Evolutionary conservation across 2,329 filamentous ascomycete species (phyloP).

Genomic region (Penicillium sp.): DNA sequence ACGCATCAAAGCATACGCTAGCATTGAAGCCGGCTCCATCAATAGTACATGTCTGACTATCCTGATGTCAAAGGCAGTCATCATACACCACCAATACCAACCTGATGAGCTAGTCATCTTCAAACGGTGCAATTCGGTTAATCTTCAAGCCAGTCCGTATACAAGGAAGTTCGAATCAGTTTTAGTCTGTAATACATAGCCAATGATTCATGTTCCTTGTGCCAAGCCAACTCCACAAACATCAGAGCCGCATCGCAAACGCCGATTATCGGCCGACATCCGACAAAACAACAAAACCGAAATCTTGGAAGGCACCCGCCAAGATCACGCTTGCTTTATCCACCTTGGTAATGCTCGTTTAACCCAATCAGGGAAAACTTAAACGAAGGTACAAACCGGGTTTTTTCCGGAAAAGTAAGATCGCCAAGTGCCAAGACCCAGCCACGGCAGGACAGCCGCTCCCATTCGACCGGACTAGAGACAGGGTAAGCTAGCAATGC

Average conservation of each 20-base stretch:
- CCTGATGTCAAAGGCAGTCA: too few relatives aligned
- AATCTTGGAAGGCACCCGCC: not conserved
- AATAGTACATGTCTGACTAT: too few relatives aligned
- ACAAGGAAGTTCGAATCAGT: too few relatives aligned
- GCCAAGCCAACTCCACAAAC: not conserved
- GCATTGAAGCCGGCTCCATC: too few relatives aligned
- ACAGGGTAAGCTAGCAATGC: not conserved
- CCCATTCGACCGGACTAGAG: not conserved
- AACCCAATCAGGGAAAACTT: not conserved
- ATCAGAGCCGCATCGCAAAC: not conserved
- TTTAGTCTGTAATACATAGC: too few relatives aligned
- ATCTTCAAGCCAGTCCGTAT: too few relatives aligned
- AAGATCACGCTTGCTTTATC: not conserved
- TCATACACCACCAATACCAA: too few relatives aligned
- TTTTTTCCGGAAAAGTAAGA: not conserved
- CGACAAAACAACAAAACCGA: not conserved
- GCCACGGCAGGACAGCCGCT: not conserved
- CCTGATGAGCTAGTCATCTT: too few relatives aligned
- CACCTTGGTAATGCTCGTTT: not conserved
- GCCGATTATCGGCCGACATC: not conserved
- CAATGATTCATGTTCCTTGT: too few relatives aligned
- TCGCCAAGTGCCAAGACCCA: not conserved
- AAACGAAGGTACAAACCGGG: not conserved
- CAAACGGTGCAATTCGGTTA: too few relatives aligned
- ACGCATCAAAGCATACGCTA: too few relatives aligned